phyloP scores from a whole-genome alignment of 2,329 filamentous ascomycete genomes.

The Fusarium foetens region DNA sequence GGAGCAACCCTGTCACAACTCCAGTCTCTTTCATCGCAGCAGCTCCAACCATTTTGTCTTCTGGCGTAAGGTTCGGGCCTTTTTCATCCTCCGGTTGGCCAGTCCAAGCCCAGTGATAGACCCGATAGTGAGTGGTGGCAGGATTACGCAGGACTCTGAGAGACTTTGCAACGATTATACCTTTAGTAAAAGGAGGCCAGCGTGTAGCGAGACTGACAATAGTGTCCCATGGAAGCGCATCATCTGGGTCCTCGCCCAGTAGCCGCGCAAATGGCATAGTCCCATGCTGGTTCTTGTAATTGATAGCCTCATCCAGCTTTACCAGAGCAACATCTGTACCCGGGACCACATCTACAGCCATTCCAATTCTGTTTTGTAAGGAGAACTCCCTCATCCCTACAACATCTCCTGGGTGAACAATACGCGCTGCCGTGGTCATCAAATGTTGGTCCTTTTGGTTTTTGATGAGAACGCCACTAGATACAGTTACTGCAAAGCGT shows the following conservation, averaged over 20 bases:
- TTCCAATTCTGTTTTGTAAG: background rate
- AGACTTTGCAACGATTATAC: background rate
- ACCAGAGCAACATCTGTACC: background rate
- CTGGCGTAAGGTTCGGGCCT: background rate
- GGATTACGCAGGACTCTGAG: background rate
- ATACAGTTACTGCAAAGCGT: background rate
- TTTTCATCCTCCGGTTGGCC: background rate
- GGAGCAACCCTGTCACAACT: background rate
- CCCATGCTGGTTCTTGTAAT: background rate
- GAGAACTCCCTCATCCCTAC: background rate
- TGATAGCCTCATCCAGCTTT: background rate
- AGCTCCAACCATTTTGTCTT: background rate
- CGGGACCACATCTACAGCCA: background rate
- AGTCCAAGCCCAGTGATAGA: background rate
- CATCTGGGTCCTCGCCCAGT: background rate
- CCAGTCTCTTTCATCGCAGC: background rate
- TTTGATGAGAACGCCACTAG: background rate
- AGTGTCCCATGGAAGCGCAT: background rate
- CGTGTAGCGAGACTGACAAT: background rate
- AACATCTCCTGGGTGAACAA: background rate
- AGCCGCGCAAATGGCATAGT: background rate
- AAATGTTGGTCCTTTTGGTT: background rate
- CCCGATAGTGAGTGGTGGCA: background rate
- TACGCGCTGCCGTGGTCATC: background rate
- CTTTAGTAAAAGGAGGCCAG: background rate